phyloP scores from a whole-genome alignment of 1,284 basidiomycete genomes.

The Vanrija pseudolonga region DNA sequence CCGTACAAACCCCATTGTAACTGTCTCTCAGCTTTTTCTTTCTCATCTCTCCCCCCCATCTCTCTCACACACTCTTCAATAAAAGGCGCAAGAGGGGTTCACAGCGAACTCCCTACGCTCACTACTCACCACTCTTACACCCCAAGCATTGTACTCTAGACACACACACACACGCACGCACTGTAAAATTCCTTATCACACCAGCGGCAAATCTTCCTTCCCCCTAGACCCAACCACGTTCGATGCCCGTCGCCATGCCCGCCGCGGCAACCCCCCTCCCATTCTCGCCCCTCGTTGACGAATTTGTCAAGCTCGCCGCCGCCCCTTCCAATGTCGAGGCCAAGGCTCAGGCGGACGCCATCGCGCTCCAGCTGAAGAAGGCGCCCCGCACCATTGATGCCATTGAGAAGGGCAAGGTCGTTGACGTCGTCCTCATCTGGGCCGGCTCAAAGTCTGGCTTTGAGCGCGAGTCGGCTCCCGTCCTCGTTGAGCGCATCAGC shows the following conservation, averaged over 20 bases:
- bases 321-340: slow-evolving; percentile 44
- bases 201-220: too few species aligned
- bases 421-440: slow-evolving; percentile 66
- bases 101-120: too few species aligned
- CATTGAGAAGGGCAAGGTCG: slow-evolving; percentile 48
- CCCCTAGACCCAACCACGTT: not conserved
- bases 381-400: slow-evolving; percentile 39
- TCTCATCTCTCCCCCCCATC: too few species aligned
- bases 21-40: too few species aligned
- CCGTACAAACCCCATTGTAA: too few species aligned
- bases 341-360: slow-evolving; percentile 44
- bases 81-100: too few species aligned
- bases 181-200: too few species aligned
- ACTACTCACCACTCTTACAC: too few species aligned
- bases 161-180: too few species aligned
- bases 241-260: slow-evolving; percentile 36
- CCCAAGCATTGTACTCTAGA: too few species aligned
- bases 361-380: slow-evolving; percentile 42
- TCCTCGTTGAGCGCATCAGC: slow-evolving; percentile 76
- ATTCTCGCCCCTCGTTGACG: slow-evolving; percentile 32
- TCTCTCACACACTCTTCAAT: too few species aligned
- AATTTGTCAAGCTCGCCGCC: slow-evolving; percentile 37
- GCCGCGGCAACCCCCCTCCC: slow-evolving; percentile 39
- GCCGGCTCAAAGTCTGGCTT: slow-evolving; percentile 82
- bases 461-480: slow-evolving; percentile 86